Base-by-base conservation (phyloP, 139 green algal species). In the Gonium pectorale region DNA sequence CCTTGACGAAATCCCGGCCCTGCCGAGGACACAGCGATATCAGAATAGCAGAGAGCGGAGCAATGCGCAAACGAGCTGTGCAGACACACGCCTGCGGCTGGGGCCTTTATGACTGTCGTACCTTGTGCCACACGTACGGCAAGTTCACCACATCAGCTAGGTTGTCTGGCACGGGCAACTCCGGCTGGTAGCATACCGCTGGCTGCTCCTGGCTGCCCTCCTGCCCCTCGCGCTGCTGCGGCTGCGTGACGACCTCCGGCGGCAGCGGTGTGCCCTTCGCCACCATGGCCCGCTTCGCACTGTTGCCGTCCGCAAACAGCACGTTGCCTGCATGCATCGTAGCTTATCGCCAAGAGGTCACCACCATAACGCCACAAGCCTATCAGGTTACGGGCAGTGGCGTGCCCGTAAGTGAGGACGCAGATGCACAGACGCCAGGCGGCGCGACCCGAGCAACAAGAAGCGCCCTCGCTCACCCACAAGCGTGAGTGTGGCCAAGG, bases 81-180 rank as follows among this genome's bases (percentile, higher is more conserved):
- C n/a, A n/a, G n/a, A n/a, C n/a, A n/a, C n/a, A n/a, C n/a, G n/a
- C n/a, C n/a, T n/a, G n/a, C n/a, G n/a, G n/a, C n/a, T n/a, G n/a
- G n/a, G n/a, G 49, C 49, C 49, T 56, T 13, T 56, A 56, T 17
- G 49, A 56, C 49, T n/a, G 15, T 2, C 73, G 11, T 11, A 83
- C 77, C 86, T 95, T 94, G 89, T 96, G 91, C 95, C 95, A 97
- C 52, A 97, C 62, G 59, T 90, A 93, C 1, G 86, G 74, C 63
- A 93, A 79, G 79, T 92, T 90, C 40, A 68, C 72, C 1, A 90
- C 22, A 75, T 83, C 27, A 68, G 64, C 82, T 31, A 83, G 62
- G 63, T 83, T 73, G 77, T 83, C 77, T 9, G 77, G 59, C 77
- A 83, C 77, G 15, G 77, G 77, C 15, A 83, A 41, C 63, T 83